Evolutionary conservation across 805 yeast genomes (phyloP), one percentile per base, ranked within the genome.

Genomic region (Wickerhamiella musiphila): DNA sequence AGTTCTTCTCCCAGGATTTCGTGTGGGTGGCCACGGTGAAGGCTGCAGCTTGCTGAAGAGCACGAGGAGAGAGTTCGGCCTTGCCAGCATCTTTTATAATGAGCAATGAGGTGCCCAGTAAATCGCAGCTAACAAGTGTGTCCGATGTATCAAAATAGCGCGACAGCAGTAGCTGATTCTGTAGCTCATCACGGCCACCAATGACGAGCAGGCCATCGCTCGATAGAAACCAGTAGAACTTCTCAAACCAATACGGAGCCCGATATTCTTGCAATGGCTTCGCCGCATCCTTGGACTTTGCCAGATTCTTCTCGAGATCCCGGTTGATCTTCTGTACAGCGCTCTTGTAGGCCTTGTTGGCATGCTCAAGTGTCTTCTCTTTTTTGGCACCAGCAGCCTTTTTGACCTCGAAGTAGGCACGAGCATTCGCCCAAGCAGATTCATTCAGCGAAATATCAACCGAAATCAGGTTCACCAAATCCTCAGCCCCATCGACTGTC

Each of bases 191-290:
- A 40, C 82, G 70, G 2, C 95, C 96, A 29, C 84, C 82, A 34
- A 90, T 53, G 36, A 92, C 78, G 31, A 90, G 56, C 47, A 78
- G 83, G 0, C 90, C 84, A 48, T 86, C 96, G 42, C 75, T 72
- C 0, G 94, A 69, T n/a, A 84, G 61, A 48, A 90, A 90, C 98
- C 98, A 90, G 47, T 65, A 71, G 52, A 75, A 86, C 53, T 86
- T 90, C 50, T 90, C 98, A 57, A 90, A 90, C 79, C 94, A 84
- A 49, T 62, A 74, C 29, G 81, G 82, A 4, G 68, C 61, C 29
- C 95, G 65, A 20, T 78, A 57, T 23, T 67, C 70, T 39, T 68
- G 73, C 35, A 76, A 56, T 8, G 40, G 37, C 10, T 37, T 32
- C 3, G 49, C 37, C 22, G 63, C 52, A 29, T 63, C 63, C 31